Percentiles rank a stretch among this genome's conserved stretches.
Conservation (phyloP, 169 alveolate genomes). For the Plasmodium coatneyi region DNA sequence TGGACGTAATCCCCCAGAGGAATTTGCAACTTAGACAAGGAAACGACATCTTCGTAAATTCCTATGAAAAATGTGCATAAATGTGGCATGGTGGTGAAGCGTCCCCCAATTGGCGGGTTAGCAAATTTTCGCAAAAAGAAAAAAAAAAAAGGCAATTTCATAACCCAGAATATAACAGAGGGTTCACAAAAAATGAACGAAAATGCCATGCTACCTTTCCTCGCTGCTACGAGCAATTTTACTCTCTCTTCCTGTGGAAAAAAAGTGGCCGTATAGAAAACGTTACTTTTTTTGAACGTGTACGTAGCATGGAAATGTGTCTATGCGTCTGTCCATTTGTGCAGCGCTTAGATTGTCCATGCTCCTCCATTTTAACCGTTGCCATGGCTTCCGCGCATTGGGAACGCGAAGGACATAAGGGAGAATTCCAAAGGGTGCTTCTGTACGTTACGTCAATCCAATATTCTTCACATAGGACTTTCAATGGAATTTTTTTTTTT, state of each 20-base stretch:
- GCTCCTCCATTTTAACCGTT: constrained; percentile 25
- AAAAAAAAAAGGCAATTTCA: neutral
- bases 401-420: neutral
- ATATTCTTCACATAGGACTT: neutral
- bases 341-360: neutral
- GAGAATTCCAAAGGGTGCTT: neutral
- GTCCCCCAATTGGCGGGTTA: neutral
- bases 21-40: constrained; percentile 61
- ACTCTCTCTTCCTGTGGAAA: constrained; percentile 69
- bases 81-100: neutral
- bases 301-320: neutral
- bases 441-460: neutral
- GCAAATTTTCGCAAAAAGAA: neutral
- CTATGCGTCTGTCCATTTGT: neutral
- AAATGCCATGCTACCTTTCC: constrained; percentile 24
- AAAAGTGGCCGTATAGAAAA: neutral
- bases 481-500: neutral
- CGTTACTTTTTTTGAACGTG: constrained; percentile 5
- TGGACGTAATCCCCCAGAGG: constrained; percentile 67
- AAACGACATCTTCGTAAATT: constrained; percentile 55
- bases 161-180: neutral
- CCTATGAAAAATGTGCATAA: constrained; percentile 17
- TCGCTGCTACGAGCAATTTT: constrained; percentile 63
- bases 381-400: constrained; percentile 24
- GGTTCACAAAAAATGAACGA: neutral